Conservation (phyloP, 1,284 basidiomycete genomes). For the Austroboletus novae-zelandiae region DNA sequence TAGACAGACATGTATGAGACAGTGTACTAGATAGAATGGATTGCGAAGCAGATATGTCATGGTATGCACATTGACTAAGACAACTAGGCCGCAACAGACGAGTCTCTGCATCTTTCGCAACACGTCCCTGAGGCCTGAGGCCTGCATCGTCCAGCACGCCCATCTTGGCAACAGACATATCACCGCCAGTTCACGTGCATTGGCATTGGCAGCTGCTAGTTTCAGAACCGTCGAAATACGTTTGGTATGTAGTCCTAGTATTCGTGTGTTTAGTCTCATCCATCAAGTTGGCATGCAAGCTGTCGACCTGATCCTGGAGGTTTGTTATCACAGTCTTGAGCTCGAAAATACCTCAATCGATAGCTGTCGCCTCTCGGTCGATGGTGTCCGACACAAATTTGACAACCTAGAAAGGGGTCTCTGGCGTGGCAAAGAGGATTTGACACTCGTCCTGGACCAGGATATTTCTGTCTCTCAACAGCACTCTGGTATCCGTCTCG, state of each 20-base stretch:
- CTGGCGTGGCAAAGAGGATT: background rate
- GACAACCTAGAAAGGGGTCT: constrained; percentile 51
- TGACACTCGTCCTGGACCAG: constrained; percentile 53
- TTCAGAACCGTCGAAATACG: constrained; percentile 66
- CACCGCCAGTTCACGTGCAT: constrained; percentile 74
- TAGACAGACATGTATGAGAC: too few species aligned
- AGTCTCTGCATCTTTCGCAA: constrained; percentile 50
- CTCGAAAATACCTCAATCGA: constrained; percentile 75
- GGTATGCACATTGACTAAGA: too few species aligned
- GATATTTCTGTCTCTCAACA: constrained; percentile 70
- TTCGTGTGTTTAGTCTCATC: constrained; percentile 41
- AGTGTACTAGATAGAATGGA: too few species aligned
- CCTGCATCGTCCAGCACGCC: constrained; percentile 58
- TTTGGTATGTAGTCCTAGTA: constrained; percentile 62
- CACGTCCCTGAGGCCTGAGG: constrained; percentile 64
- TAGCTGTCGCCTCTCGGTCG: constrained; percentile 54
- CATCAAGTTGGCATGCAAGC: constrained; percentile 65
- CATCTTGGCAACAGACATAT: constrained; percentile 51
- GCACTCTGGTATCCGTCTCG: constrained; percentile 63
- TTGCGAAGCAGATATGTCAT: too few species aligned
- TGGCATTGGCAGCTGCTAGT: constrained; percentile 77
- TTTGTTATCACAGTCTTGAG: constrained; percentile 65
- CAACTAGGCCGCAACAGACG: too few species aligned
- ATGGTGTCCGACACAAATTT: constrained; percentile 62
- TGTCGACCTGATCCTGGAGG: constrained; percentile 65